These are phyloP conservation scores for Bipolaris cookei DNA, from an alignment of 2,329 filamentous ascomycete genomes.

Conservation along the genomic window DNA sequence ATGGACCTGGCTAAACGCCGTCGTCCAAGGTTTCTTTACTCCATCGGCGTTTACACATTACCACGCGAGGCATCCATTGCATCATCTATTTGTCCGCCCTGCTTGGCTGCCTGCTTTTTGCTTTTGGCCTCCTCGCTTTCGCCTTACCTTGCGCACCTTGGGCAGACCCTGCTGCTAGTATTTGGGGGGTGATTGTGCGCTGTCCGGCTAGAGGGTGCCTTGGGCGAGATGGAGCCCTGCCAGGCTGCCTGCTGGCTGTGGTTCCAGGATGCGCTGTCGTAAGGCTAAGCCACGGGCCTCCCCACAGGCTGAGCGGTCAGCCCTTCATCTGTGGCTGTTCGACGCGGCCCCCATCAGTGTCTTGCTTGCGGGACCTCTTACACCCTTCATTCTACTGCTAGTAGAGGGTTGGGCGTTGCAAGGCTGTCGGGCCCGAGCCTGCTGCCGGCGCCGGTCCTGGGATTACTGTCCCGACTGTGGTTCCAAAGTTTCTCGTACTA, in stretches of 20 bases:
- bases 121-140: slow-evolving; percentile 9
- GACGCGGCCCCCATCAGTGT: slow-evolving; percentile 18
- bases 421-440: slow-evolving; percentile 8
- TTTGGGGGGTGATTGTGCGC: slow-evolving; percentile 3
- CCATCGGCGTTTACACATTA: slow-evolving; percentile 25
- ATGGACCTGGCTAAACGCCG: slow-evolving; percentile 5
- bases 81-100: slow-evolving; percentile 18
- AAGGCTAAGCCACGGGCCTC: slow-evolving; percentile 32
- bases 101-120: neutral
- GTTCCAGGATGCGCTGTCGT: slow-evolving; percentile 30
- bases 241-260: slow-evolving; percentile 31
- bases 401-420: neutral
- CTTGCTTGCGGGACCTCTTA: slow-evolving; percentile 19
- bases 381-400: slow-evolving; percentile 6
- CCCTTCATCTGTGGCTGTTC: slow-evolving; percentile 32
- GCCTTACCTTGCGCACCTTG: neutral
- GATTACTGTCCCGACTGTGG: too few relatives aligned
- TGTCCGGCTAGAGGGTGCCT: slow-evolving; percentile 16
- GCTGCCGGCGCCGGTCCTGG: neutral
- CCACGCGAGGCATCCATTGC: slow-evolving; percentile 22
- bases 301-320: slow-evolving; percentile 34
- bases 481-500: too few relatives aligned
- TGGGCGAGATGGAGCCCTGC: slow-evolving; percentile 18
- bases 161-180: slow-evolving; percentile 1
- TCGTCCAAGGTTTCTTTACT: slow-evolving; percentile 5